phyloP scores from a whole-genome alignment of 257 asterid species.

The Petunia secreta region DNA sequence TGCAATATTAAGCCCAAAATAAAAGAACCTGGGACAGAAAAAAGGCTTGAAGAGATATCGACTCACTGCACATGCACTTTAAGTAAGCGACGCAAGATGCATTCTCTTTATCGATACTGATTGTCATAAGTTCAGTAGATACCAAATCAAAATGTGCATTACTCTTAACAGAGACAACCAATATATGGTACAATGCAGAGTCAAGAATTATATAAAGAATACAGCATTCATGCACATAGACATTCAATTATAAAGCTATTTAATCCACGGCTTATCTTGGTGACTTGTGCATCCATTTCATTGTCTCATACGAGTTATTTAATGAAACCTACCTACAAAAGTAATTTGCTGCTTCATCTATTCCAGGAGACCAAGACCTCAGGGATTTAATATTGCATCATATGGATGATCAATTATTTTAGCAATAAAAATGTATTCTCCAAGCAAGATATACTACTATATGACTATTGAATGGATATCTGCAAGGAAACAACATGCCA shows the following conservation, averaged over 20 bases:
- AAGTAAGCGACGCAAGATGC: background rate
- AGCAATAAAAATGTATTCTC: background rate
- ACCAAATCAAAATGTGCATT: background rate
- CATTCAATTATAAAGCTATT: background rate
- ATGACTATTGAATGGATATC: slow-evolving; percentile 1
- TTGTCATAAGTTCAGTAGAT: background rate
- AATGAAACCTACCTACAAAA: background rate
- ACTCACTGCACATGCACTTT: slow-evolving; percentile 4
- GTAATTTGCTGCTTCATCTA: background rate
- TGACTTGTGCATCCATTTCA: slow-evolving; percentile 7
- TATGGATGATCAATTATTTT: background rate
- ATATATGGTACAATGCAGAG: slow-evolving; percentile 9
- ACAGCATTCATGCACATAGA: background rate
- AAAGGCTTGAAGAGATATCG: background rate
- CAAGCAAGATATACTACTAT: background rate
- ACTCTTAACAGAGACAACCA: background rate
- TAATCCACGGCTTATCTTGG: background rate
- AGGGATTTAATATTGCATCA: background rate
- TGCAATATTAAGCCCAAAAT: background rate
- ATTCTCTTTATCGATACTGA: background rate
- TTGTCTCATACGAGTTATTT: background rate
- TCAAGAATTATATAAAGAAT: background rate
- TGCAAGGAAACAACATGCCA: background rate
- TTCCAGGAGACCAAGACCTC: background rate
- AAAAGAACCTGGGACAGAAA: background rate